Percentiles rank a stretch among this genome's conserved stretches.
These are phyloP conservation scores for Tulasnella sp. DNA, from an alignment of 768 basidiomycete species.

Conservation along the genomic window DNA sequence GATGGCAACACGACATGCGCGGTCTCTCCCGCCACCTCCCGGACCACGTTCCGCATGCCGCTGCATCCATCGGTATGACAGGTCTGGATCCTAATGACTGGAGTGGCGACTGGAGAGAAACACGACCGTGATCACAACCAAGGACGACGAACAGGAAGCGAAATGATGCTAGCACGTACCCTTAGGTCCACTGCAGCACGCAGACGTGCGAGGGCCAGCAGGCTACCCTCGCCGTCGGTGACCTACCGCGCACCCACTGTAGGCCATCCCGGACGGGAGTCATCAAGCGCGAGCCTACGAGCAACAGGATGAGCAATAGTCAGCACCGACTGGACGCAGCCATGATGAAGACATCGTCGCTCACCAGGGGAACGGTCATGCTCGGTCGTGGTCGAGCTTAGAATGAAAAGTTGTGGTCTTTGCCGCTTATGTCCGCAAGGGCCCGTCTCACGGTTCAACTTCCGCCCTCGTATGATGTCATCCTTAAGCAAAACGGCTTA, in stretches of 20 bases:
- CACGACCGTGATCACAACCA: neutral
- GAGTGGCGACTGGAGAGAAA: neutral
- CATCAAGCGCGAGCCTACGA: neutral
- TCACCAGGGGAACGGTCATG: too few species aligned
- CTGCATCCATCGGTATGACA: neutral
- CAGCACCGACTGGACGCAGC: too few species aligned
- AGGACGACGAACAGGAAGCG: neutral
- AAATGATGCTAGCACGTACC: neutral
- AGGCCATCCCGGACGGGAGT: neutral
- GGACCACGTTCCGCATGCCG: slow-evolving; percentile 3
- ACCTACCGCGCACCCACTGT: neutral
- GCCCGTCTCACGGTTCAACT: too few species aligned
- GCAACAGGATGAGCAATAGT: too few species aligned
- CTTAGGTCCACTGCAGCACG: neutral
- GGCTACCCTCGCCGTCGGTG: neutral
- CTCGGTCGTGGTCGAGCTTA: too few species aligned
- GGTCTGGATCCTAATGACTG: neutral
- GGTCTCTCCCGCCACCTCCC: neutral
- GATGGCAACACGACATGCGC: neutral
- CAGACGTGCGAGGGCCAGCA: neutral
- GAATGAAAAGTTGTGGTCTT: too few species aligned
- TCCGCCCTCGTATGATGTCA: too few species aligned
- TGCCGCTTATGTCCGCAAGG: too few species aligned
- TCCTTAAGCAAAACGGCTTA: too few species aligned
- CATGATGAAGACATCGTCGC: too few species aligned